Conservation (phyloP, 2,329 filamentous ascomycete genomes). For the Fusarium sp. region DNA sequence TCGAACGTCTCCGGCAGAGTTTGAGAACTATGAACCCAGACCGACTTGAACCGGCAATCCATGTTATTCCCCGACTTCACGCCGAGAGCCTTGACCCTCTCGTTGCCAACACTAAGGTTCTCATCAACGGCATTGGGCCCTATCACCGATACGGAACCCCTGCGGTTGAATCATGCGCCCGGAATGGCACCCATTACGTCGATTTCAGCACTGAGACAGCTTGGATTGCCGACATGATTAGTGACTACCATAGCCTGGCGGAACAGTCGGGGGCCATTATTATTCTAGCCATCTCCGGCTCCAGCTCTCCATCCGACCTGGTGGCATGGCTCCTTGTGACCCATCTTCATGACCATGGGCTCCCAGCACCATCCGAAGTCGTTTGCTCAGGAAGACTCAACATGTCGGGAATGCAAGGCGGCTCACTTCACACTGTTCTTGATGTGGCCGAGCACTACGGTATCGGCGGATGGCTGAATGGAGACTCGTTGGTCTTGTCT, state of each 20-base stretch:
- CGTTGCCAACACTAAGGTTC: background rate
- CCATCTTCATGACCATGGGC: background rate
- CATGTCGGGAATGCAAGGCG: background rate
- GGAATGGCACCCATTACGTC: conserved; percentile 10
- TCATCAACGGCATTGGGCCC: conserved; percentile 7
- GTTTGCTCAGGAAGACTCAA: background rate
- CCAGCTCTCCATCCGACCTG: background rate
- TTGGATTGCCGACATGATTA: conserved; percentile 3
- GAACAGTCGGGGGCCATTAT: background rate
- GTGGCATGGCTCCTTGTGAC: background rate
- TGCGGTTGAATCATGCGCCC: background rate
- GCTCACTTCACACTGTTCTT: background rate
- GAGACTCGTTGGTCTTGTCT: background rate
- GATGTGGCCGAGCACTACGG: background rate
- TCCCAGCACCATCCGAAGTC: background rate
- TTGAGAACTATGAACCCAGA: background rate
- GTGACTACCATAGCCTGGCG: background rate
- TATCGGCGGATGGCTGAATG: background rate
- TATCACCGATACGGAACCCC: conserved; percentile 4
- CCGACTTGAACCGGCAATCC: background rate
- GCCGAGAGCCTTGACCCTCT: background rate
- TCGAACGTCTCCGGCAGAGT: background rate
- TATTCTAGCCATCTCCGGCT: background rate
- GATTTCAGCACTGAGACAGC: conserved; percentile 9
- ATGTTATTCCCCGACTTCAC: background rate